Base-by-base conservation (phyloP, 805 yeast species). In the Cyberlindnera lachancei region DNA sequence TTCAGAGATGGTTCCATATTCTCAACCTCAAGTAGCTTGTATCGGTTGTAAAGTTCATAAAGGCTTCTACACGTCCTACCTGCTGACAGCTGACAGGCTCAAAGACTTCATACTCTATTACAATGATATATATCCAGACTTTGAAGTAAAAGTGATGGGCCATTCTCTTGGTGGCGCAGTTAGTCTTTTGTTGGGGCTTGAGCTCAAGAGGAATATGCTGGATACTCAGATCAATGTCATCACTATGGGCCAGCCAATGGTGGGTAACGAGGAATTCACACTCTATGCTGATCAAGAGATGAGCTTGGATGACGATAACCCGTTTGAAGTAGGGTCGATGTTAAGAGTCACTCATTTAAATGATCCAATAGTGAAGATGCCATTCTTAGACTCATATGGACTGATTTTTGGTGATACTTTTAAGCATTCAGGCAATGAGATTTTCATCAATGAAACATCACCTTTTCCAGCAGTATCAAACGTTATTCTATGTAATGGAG, bases 401-500 rank as follows among this genome's bases (percentile, higher is more conserved):
- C 20, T 16, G 11, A 21, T 39, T 16, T 31, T 41, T 15, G 45
- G 42, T 4, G 46, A 48, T 11, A 27, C 17, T 9, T 51, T 44
- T 20, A 5, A 15, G 1, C 54, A 46, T 25, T 34, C 41, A 2
- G 31, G 38, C 3, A 38, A 40, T 27, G 54, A 51, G 32, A 38
- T 51, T 7, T 51, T 39, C 30, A 49, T 51, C 12, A 30, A 49
- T 33, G 51, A 48, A 23, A 22, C 26, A 9, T 10, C 7, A n/a
- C 8, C 37, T 17, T 6, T 23, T 4, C 52, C 53, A 6, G 13
- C 13, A 1, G 17, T 38, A 5, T 25, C 31, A 12, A 90, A 79
- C 0, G 95, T 85, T 43, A 81, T 73, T 77, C 87, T 77, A 11
- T 87, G 72, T 40, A 68, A 59, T 0, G 87, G 87, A 34, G 85